A percentile compares a stretch with the other conserved stretches of the same genome.
Conservation (phyloP, 1,284 basidiomycete species). For the Schizophyllum amplum region DNA sequence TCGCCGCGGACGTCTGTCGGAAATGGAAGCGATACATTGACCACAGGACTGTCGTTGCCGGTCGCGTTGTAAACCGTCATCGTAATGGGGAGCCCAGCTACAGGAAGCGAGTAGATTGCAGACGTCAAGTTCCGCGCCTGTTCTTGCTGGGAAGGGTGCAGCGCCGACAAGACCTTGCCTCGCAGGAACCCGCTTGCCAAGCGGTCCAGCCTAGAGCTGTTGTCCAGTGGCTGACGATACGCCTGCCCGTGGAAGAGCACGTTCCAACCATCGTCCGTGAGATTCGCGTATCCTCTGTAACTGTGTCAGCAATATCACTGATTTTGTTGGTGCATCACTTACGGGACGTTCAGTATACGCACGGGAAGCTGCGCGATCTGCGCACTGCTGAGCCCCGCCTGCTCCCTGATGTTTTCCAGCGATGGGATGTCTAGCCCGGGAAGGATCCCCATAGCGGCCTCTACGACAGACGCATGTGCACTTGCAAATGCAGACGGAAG, state of each 20-base stretch:
- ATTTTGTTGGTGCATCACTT: background rate
- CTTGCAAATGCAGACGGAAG: background rate
- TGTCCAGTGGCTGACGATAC: slow-evolving; percentile 9
- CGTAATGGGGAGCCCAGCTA: slow-evolving; percentile 4
- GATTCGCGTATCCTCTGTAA: slow-evolving; percentile 8
- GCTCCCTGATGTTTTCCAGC: slow-evolving; percentile 7
- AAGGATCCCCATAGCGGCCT: background rate
- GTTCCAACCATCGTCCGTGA: slow-evolving; percentile 10
- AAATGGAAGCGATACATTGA: slow-evolving; percentile 5
- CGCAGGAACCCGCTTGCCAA: slow-evolving; percentile 10
- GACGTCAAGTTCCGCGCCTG: slow-evolving; percentile 10
- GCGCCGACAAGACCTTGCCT: slow-evolving; percentile 4
- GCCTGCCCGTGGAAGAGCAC: slow-evolving; percentile 9
- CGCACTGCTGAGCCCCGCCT: slow-evolving; percentile 5
- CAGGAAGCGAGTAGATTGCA: slow-evolving; percentile 8
- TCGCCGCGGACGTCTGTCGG: slow-evolving; percentile 1
- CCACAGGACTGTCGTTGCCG: slow-evolving; percentile 6
- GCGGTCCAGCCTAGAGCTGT: slow-evolving; percentile 7
- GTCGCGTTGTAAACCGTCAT: slow-evolving; percentile 1
- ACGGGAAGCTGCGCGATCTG: slow-evolving; percentile 7
- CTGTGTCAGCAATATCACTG: background rate
- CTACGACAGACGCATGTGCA: background rate
- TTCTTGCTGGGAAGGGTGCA: slow-evolving; percentile 5
- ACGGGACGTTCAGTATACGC: slow-evolving; percentile 11
- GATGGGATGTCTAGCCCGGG: slow-evolving; percentile 5